Evolutionary conservation across 2,329 filamentous ascomycete species (phyloP), one percentile per base, ranked within the genome.

Genomic region (Penicillium sp.): DNA sequence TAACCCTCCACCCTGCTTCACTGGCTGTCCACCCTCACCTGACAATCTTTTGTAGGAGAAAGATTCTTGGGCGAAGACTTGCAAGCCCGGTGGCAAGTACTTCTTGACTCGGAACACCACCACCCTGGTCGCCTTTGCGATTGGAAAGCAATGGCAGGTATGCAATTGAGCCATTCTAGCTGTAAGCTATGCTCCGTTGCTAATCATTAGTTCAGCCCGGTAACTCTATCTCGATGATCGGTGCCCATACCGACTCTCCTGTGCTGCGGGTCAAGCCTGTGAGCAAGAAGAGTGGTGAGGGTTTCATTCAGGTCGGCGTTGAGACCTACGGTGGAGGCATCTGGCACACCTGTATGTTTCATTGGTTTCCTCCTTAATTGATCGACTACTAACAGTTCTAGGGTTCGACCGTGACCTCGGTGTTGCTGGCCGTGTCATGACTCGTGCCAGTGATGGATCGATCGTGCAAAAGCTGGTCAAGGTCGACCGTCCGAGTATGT

Each of bases 321-420:
- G 95, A 99, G 82, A 94, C 92, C 1, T 99, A 99, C 72, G 95
- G 95, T 54, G 95, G 95, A 61, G 95, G 95, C 56, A 88, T 98
- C 70, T 98, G 94, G 94, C 93, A 97, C 77, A 96, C 91, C 49
- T 99, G 87, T 81, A 60, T 51, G 70, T 64, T 50, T 36, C 35
- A 10, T 41, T 41, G 24, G 11, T 6, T 18, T 31, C n/a, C 19
- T n/a, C 6, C 3, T 35, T 4, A 0, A 33, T 41, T 13, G 50
- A 22, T 24, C 9, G 27, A 37, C 46, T 19, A 2, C 52, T 46
- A 43, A 64, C 70, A 56, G 70, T 37, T 9, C 4, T 52, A 81
- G 79, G 90, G 95, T 99, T 99, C 73, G 95, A 99, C 76, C 88
- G 95, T 52, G 95, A 99, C 75, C 81, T 99, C 62, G 90, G 91